Conservation (phyloP, 176 grass and related monocot genomes). For the Leersia perrieri region DNA sequence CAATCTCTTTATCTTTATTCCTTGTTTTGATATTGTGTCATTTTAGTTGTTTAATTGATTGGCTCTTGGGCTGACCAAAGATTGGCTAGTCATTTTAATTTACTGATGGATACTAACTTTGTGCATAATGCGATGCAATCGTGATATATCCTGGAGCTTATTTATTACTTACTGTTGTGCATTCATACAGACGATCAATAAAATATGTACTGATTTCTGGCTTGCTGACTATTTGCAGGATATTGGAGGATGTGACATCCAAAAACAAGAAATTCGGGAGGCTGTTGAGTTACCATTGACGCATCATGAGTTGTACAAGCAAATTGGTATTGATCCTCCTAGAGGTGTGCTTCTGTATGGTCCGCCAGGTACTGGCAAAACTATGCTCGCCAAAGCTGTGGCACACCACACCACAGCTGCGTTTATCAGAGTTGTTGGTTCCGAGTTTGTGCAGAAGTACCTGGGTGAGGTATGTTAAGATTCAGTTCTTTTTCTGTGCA, state of each 20-base stretch:
- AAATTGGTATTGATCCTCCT: constrained; percentile 96
- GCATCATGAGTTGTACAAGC: constrained; percentile 94
- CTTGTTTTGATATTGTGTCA: neutral
- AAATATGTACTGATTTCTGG: neutral
- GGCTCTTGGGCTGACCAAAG: neutral
- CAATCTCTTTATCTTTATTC: neutral
- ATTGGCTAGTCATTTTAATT: neutral
- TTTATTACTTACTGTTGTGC: neutral
- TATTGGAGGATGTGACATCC: constrained; percentile 97
- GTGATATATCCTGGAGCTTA: neutral
- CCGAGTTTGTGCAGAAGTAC: constrained; percentile 97
- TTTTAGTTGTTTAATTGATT: neutral
- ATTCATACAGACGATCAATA: neutral
- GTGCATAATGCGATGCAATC: neutral
- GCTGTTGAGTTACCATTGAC: constrained; percentile 94
- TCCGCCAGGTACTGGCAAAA: constrained; percentile 91
- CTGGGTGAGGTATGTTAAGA: constrained; percentile 76
- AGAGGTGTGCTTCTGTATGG: constrained; percentile 95
- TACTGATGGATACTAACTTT: neutral
- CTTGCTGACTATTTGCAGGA: constrained; percentile 60
- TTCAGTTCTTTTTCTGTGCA: neutral
- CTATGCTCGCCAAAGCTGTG: constrained; percentile 96
- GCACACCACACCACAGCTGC: constrained; percentile 92
- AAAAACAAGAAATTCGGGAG: constrained; percentile 97
- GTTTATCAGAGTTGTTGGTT: constrained; percentile 95